These are phyloP conservation scores for Chlorella ohadii DNA, from an alignment of 139 green algal species.

Conservation along the genomic window DNA sequence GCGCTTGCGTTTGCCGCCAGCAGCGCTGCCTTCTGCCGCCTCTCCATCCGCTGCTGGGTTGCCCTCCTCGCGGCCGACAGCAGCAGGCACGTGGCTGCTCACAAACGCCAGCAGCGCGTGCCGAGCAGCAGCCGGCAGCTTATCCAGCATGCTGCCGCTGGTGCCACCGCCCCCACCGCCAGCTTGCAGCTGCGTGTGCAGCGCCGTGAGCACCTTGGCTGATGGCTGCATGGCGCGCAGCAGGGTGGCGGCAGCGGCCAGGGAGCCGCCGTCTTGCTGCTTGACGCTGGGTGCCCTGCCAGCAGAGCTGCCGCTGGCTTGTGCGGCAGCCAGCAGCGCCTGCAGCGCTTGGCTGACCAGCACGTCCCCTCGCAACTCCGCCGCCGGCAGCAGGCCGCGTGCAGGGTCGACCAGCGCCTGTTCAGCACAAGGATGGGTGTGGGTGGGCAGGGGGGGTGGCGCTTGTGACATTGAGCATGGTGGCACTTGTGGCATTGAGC, in stretches of 20 bases:
- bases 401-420: not conserved
- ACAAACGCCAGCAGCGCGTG: constrained; percentile 12
- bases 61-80: not conserved
- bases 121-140: not conserved
- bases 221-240: constrained; percentile 15
- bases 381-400: not conserved
- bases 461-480: too few relatives aligned
- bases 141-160: not conserved
- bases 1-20: constrained; percentile 19
- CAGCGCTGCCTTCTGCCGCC: not conserved
- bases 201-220: constrained; percentile 11
- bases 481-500: too few relatives aligned
- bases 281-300: not conserved
- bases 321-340: constrained; percentile 22
- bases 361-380: constrained; percentile 24
- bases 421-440: too few relatives aligned
- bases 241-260: not conserved
- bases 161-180: not conserved
- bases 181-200: not conserved
- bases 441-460: not conserved
- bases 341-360: constrained; percentile 25
- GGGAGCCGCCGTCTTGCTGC: not conserved
- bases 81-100: constrained; percentile 18
- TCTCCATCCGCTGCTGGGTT: not conserved
- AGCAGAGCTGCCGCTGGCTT: too few relatives aligned